These are phyloP conservation scores for Cercis canadensis DNA, from an alignment of 306 rosid species.

Conservation along the genomic window DNA sequence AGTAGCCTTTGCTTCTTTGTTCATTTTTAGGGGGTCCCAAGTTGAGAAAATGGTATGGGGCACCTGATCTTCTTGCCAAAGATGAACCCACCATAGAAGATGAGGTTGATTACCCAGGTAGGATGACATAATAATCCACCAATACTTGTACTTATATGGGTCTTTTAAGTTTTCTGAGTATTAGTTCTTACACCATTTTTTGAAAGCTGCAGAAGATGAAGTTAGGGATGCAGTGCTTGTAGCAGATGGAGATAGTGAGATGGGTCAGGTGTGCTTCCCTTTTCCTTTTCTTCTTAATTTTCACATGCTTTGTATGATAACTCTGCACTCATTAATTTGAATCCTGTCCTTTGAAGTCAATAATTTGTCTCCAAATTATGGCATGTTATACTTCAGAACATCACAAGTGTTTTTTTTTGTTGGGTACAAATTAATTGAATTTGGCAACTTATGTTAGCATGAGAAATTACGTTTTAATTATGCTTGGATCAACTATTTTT, in stretches of 20 bases:
- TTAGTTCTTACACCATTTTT: slow-evolving; percentile 31
- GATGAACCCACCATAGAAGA: slow-evolving; percentile 59
- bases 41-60: slow-evolving; percentile 97
- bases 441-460: not conserved
- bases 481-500: not conserved
- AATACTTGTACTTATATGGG: slow-evolving; percentile 6
- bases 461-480: not conserved
- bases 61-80: slow-evolving; percentile 80
- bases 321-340: not conserved
- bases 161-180: not conserved
- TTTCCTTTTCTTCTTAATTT: slow-evolving; percentile 6
- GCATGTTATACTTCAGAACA: slow-evolving; percentile 9
- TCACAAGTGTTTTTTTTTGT: not conserved
- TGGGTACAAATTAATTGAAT: not conserved
- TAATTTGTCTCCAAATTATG: slow-evolving; percentile 13
- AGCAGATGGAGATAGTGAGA: slow-evolving; percentile 88
- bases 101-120: slow-evolving; percentile 64
- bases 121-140: not conserved
- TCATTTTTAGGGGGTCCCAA: too few relatives aligned
- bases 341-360: not conserved
- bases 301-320: slow-evolving; percentile 13
- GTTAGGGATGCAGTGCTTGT: slow-evolving; percentile 82
- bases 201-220: slow-evolving; percentile 58
- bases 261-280: slow-evolving; percentile 82
- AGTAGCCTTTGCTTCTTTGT: slow-evolving; percentile 3